Evolutionary conservation across 768 basidiomycete species (phyloP), one percentile per base, ranked within the genome.

Genomic region (Pluteus cervinus): DNA sequence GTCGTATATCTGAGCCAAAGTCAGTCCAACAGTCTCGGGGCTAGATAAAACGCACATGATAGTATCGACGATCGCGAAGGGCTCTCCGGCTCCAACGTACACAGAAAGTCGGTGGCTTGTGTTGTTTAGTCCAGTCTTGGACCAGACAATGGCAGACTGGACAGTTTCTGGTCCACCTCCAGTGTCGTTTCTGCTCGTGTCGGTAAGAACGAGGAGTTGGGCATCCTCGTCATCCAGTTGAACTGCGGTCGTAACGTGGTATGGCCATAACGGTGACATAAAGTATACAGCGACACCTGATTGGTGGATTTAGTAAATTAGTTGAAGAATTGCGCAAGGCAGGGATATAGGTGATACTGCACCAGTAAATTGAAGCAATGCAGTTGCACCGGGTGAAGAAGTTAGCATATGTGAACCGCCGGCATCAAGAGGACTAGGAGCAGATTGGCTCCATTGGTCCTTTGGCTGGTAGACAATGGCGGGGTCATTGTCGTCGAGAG

Each of bases 211-310:
- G 30, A 70, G 49, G 25, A 65, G 51, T 1, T 53, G 37, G 4
- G 29, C 18, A 10, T 56, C 48, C n/a, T 56, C 58, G 6, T 51
- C 55, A 41, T 70, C 70, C 20, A 72, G 44, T 3, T 59, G 57
- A 4, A 72, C 33, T 5, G 61, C 58, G 1, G 67, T 67, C 36
- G 53, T 64, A 29, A 70, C 69, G 8, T 40, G 37, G 49, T 68
- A 71, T 11, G 71, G 71, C 69, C 69, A 73, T 5, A 61, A 51
- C 9, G 71, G 68, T 0, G 63, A 62, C 29, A 68, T 42, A 41
- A 65, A 68, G 33, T 66, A 70, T 12, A 73, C 54, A 1, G 65
- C 65, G 5, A 62, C 56, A 20, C 69, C 71, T 71, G 39, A 30
- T 29, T n/a, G n/a, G n/a, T n/a, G 20, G 14, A n/a, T n/a, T n/a